Percentiles rank a stretch among this genome's conserved stretches.
Conservation (phyloP, 2,329 filamentous ascomycete species). For the Aspergillus proliferans region DNA sequence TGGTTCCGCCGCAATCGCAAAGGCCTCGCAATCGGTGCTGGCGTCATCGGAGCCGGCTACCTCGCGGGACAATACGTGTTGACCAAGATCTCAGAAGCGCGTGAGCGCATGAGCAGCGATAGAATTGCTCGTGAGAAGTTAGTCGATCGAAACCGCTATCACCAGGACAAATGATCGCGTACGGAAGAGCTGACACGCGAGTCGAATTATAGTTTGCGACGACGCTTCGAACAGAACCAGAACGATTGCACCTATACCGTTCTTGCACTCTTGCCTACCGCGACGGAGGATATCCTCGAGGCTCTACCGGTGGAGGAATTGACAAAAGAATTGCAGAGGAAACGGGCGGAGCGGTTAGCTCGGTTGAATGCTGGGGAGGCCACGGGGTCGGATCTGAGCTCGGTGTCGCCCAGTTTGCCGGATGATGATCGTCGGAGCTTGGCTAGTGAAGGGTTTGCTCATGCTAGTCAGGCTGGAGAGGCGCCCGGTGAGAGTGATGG, state of each 20-base stretch:
- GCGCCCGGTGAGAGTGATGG: constrained; percentile 46
- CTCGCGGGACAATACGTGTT: constrained; percentile 88
- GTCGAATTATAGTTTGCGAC: constrained; percentile 61
- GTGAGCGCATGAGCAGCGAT: constrained; percentile 94
- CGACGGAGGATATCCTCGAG: constrained; percentile 80
- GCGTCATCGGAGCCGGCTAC: constrained; percentile 84
- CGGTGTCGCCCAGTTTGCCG: constrained; percentile 60
- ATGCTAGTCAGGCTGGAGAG: constrained; percentile 68
- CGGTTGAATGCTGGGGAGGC: constrained; percentile 52
- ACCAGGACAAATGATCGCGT: neutral
- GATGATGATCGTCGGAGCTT: constrained; percentile 80
- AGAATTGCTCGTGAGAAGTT: constrained; percentile 96
- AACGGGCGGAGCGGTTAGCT: constrained; percentile 69
- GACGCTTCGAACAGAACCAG: constrained; percentile 97
- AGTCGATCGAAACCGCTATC: constrained; percentile 19
- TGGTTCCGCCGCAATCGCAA: constrained; percentile 92
- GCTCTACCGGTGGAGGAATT: constrained; percentile 87
- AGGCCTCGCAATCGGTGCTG: constrained; percentile 79
- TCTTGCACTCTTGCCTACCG: constrained; percentile 86
- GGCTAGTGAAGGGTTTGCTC: constrained; percentile 71
- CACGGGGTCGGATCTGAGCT: constrained; percentile 51
- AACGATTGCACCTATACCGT: constrained; percentile 98
- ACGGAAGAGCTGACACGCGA: neutral
- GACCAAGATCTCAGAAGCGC: constrained; percentile 82
- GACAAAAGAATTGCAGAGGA: constrained; percentile 87